phyloP scores from a whole-genome alignment of 2,329 filamentous ascomycete species.

The Bipolaris bicolor region DNA sequence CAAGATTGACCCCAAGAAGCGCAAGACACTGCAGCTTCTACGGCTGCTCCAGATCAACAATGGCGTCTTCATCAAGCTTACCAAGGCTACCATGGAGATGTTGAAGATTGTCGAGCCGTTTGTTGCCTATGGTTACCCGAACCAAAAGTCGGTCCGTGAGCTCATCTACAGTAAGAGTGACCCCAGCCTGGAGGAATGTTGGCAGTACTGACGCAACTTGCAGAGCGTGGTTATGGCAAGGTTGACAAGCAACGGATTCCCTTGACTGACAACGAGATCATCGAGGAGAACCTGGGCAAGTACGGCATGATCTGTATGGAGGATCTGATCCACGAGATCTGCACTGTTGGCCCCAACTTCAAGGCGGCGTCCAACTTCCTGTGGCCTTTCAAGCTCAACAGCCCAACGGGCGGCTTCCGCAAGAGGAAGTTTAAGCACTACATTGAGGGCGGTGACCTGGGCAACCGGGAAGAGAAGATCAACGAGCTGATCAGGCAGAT shows the following conservation, averaged over 20 bases:
- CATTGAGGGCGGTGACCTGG: constrained; percentile 97
- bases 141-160: constrained; percentile 98
- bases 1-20: constrained; percentile 99
- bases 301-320: constrained; percentile 98
- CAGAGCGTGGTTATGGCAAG: constrained; percentile 90
- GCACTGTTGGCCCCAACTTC: constrained; percentile 95
- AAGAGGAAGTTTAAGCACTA: constrained; percentile 98
- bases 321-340: constrained; percentile 98
- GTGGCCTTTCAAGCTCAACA: constrained; percentile 99
- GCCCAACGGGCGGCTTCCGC: constrained; percentile 96
- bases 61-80: constrained; percentile 95
- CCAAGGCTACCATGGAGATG: constrained; percentile 98
- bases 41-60: constrained; percentile 99
- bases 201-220: constrained; percentile 13
- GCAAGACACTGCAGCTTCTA: constrained; percentile 99
- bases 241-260: constrained; percentile 96
- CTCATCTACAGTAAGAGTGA: constrained; percentile 94
- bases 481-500: constrained; percentile 96
- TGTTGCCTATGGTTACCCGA: constrained; percentile 99
- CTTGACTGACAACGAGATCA: constrained; percentile 96
- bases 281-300: constrained; percentile 96
- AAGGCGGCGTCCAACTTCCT: constrained; percentile 99
- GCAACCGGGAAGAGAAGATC: constrained; percentile 99
- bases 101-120: constrained; percentile 97
- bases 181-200: constrained; percentile 63